Conservation (phyloP, 83 land plant species). For the Larix sibirica region DNA sequence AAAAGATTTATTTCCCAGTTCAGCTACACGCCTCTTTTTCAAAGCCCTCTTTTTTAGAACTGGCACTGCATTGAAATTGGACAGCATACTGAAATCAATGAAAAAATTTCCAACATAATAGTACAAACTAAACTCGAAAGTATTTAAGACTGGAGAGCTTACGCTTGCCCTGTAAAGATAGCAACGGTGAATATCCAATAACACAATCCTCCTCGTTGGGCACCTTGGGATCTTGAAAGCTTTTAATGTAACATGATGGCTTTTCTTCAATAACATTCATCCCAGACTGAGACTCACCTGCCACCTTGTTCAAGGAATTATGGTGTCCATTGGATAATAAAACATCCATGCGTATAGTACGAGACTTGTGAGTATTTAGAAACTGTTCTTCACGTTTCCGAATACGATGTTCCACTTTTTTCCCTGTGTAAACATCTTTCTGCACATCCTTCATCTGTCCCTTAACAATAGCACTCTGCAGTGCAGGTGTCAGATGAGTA, state of each 20-base stretch:
- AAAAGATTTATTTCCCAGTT: neutral
- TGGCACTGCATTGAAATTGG: neutral
- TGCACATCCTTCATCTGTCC: neutral
- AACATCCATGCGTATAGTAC: neutral
- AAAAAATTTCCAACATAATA: neutral
- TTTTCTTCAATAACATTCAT: conserved; percentile 1
- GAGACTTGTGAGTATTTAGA: neutral
- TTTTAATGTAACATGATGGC: neutral
- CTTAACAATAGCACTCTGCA: neutral
- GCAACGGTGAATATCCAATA: conserved; percentile 5
- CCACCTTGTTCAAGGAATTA: neutral
- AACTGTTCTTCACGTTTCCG: neutral
- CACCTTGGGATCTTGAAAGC: neutral
- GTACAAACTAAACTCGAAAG: neutral
- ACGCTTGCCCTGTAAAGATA: conserved; percentile 7
- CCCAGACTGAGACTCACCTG: neutral
- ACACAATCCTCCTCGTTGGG: neutral
- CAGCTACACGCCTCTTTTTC: conserved; percentile 10
- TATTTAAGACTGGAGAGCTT: neutral
- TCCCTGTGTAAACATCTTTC: neutral
- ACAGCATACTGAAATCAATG: neutral
- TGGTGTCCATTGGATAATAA: conserved; percentile 3
- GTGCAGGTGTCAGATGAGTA: neutral
- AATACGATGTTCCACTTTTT: neutral
- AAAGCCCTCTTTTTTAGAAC: neutral